These are phyloP conservation scores for Capsaspora owczarzaki DNA, from an alignment of 78 protist species.

Conservation along the genomic window DNA sequence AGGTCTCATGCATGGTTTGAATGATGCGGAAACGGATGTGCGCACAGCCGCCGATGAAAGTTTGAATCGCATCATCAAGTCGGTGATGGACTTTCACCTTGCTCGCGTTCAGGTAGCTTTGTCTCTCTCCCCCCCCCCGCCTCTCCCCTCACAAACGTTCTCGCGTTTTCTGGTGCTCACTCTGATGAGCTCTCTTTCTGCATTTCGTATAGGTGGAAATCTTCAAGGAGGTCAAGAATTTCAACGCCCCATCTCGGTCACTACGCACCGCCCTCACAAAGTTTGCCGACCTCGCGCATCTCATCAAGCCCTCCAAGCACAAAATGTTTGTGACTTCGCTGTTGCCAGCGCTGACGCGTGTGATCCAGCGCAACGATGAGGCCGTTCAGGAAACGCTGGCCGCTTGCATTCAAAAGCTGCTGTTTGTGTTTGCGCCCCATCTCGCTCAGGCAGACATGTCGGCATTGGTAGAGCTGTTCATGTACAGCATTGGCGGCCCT, in stretches of 20 bases:
- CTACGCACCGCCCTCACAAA: slow-evolving; percentile 8
- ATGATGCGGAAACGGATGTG: slow-evolving; percentile 8
- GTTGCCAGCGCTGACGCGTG: background rate
- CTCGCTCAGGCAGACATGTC: background rate
- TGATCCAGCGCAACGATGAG: background rate
- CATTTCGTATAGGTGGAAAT: background rate
- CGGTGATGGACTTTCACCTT: background rate
- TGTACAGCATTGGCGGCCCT: background rate
- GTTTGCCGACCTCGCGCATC: slow-evolving; percentile 10
- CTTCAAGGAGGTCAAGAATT: background rate
- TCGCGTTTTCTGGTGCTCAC: background rate
- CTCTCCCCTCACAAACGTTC: background rate
- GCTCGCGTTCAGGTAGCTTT: background rate
- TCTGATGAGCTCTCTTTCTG: background rate
- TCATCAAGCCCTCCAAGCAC: slow-evolving; percentile 6
- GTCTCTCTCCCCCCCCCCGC: background rate
- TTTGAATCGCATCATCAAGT: background rate
- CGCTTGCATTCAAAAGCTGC: background rate
- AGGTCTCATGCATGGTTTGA: background rate
- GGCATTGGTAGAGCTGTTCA: background rate
- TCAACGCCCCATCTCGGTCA: background rate
- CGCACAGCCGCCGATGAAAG: slow-evolving; percentile 8
- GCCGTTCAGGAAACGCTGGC: slow-evolving; percentile 7
- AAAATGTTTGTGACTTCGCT: background rate
- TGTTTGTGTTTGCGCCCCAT: background rate